These are phyloP conservation scores for Penicillium hesseltinei DNA, from an alignment of 2,329 filamentous ascomycete genomes.

Conservation along the genomic window DNA sequence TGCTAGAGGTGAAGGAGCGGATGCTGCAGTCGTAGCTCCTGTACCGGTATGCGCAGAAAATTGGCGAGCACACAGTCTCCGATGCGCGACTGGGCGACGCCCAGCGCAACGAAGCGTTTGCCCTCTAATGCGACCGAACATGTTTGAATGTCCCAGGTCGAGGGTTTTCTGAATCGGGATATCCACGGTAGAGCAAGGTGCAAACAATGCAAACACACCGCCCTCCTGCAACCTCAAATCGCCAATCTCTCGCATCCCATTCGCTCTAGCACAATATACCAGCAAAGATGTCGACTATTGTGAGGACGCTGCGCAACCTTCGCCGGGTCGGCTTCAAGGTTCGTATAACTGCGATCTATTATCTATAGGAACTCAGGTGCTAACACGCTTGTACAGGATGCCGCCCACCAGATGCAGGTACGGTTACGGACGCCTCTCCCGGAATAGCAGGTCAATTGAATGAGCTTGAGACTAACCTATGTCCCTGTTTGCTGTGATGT, in stretches of 20 bases:
- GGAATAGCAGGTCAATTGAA: slow-evolving; percentile 8
- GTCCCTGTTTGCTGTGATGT: slow-evolving; percentile 13
- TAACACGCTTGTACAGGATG: slow-evolving; percentile 64
- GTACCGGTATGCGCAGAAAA: slow-evolving; percentile 37
- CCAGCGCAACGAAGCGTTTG: slow-evolving; percentile 37
- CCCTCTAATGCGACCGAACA: slow-evolving; percentile 43
- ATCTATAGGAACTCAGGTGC: slow-evolving; percentile 20
- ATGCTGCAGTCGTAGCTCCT: slow-evolving; percentile 24
- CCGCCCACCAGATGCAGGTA: slow-evolving; percentile 89
- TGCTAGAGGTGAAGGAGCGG: slow-evolving; percentile 51
- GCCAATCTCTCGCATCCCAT: slow-evolving; percentile 18
- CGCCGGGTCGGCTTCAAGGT: slow-evolving; percentile 88
- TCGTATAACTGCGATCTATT: slow-evolving; percentile 14
- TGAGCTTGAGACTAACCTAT: slow-evolving; percentile 24
- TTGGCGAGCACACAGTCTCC: slow-evolving; percentile 35
- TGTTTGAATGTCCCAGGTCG: slow-evolving; percentile 17
- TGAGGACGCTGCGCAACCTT: slow-evolving; percentile 82
- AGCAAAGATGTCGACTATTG: slow-evolving; percentile 80
- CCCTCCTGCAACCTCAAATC: slow-evolving; percentile 27
- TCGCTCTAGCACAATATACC: slow-evolving; percentile 20
- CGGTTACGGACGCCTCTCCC: slow-evolving; percentile 19
- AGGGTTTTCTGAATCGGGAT: slow-evolving; percentile 25
- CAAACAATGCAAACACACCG: slow-evolving; percentile 40
- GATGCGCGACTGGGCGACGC: slow-evolving; percentile 32
- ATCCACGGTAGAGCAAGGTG: slow-evolving; percentile 14